A percentile compares a stretch with the other conserved stretches of the same genome.
These are phyloP conservation scores for Sherardia arvensis DNA, from an alignment of 257 asterid genomes.

Conservation along the genomic window DNA sequence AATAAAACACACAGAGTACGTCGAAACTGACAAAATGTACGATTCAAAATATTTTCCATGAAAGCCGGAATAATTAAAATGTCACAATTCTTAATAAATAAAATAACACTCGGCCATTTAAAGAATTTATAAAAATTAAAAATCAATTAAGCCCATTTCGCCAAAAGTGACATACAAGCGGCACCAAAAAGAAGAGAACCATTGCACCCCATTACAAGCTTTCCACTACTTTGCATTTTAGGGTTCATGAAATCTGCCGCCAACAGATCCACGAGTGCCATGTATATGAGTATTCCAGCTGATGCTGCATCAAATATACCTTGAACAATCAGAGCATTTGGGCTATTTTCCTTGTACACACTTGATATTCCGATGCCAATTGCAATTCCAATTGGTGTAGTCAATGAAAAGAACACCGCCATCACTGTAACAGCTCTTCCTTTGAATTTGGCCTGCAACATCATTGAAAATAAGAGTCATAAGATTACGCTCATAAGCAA, in stretches of 20 bases:
- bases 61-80: background rate
- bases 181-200: slow-evolving; percentile 5
- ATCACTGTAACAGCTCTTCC: background rate
- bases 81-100: background rate
- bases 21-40: background rate
- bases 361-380: slow-evolving; percentile 16
- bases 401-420: slow-evolving; percentile 19
- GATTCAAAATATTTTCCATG: background rate
- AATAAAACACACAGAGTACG: background rate
- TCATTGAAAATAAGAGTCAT: too few species aligned
- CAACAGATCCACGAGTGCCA: slow-evolving; percentile 25
- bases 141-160: slow-evolving; percentile 27
- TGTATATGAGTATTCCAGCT: slow-evolving; percentile 22
- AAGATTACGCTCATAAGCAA: too few species aligned
- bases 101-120: background rate
- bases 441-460: slow-evolving; percentile 22
- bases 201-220: slow-evolving; percentile 2
- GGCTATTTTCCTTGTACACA: slow-evolving; percentile 9
- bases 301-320: slow-evolving; percentile 23
- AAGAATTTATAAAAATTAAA: too few species aligned
- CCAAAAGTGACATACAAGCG: slow-evolving; percentile 1
- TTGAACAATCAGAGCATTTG: slow-evolving; percentile 12
- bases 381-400: slow-evolving; percentile 22
- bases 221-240: slow-evolving; percentile 7
- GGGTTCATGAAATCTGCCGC: slow-evolving; percentile 23